These are phyloP conservation scores for Colletotrichum sp. DNA, from an alignment of 2,329 filamentous ascomycete genomes.

Conservation along the genomic window DNA sequence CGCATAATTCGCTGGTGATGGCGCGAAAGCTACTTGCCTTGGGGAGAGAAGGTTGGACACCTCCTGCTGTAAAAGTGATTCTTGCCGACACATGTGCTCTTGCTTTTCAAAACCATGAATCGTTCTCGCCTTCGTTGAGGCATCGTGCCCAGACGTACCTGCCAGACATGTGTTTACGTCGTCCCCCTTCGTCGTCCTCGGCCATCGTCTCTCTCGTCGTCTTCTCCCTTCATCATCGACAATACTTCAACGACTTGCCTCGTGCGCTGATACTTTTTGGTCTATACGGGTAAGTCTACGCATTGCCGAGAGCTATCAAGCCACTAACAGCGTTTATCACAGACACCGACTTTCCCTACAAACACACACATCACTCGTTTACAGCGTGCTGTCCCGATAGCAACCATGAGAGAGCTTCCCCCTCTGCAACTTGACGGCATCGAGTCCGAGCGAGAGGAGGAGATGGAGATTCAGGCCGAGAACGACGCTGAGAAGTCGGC, in stretches of 20 bases:
- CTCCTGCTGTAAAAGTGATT: background rate
- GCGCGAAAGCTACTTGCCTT: background rate
- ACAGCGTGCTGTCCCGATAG: background rate
- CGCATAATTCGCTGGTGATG: background rate
- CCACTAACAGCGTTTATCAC: background rate
- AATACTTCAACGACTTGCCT: background rate
- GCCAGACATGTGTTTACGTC: background rate
- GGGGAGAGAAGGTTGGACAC: background rate
- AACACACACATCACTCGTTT: background rate
- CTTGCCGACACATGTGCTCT: background rate
- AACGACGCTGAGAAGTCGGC: background rate
- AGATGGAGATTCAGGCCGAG: background rate
- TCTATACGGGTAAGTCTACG: background rate
- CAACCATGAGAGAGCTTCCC: conserved; percentile 6
- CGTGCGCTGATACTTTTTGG: background rate
- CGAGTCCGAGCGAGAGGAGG: background rate
- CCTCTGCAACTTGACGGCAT: conserved; percentile 17
- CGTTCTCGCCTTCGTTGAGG: background rate
- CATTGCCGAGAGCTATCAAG: background rate
- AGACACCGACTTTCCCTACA: background rate
- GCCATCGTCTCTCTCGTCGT: background rate
- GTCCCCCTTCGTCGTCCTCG: background rate
- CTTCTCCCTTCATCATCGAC: background rate
- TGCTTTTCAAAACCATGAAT: background rate
- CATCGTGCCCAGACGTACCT: background rate